A percentile compares a stretch with the other conserved stretches of the same genome.
These are phyloP conservation scores for Prunus fruticosa DNA, from an alignment of 306 rosid species.

Conservation along the genomic window DNA sequence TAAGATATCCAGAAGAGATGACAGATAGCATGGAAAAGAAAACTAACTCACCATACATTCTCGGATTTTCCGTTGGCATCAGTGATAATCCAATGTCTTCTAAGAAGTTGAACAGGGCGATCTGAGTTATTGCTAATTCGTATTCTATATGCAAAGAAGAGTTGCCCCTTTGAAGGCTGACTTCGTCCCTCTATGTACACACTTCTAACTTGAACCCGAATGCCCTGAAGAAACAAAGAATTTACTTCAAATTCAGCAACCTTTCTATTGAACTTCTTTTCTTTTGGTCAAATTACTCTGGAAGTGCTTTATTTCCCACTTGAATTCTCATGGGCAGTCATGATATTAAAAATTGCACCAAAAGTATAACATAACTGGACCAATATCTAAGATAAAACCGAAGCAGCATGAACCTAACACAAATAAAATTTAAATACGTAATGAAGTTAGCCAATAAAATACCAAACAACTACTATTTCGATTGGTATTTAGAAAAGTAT, in stretches of 20 bases:
- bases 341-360: not conserved
- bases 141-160: conserved; percentile 90
- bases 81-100: conserved; percentile 95
- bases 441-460: not conserved
- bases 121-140: conserved; percentile 85
- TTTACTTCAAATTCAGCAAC: conserved; percentile 16
- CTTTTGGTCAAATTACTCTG: not conserved
- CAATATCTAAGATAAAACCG: not conserved
- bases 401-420: not conserved
- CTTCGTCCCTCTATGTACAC: conserved; percentile 92
- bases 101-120: conserved; percentile 77
- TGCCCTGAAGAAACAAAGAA: conserved; percentile 51
- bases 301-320: not conserved
- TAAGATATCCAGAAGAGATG: not conserved
- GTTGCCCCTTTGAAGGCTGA: conserved; percentile 76
- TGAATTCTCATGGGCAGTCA: not conserved
- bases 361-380: not conserved
- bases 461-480: too few relatives aligned
- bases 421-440: not conserved
- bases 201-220: conserved; percentile 95
- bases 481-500: not conserved
- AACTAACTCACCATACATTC: conserved; percentile 70
- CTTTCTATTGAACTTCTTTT: not conserved
- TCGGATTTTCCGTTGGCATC: conserved; percentile 84
- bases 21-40: conserved; percentile 23